A percentile compares a stretch with the other conserved stretches of the same genome.
Conservation (phyloP, 192 early-diverging fungal species). For the Allomyces arbusculus region DNA sequence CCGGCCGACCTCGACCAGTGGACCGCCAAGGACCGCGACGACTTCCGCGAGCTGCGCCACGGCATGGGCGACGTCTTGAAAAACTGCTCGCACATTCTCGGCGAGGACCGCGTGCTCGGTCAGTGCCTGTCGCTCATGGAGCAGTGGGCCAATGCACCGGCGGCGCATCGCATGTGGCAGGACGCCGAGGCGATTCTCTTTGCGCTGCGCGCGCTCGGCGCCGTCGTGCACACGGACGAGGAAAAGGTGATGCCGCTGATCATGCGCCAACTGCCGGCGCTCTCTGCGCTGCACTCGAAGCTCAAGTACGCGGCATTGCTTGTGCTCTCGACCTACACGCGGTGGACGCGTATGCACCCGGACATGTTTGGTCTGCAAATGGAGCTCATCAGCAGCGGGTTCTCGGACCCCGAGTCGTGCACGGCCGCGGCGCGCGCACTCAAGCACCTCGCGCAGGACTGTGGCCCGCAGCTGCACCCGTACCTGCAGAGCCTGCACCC, state of each 20-base stretch:
- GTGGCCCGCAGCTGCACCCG: slow-evolving; percentile 49
- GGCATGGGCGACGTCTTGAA: slow-evolving; percentile 92
- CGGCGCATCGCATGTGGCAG: slow-evolving; percentile 48
- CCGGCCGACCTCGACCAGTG: slow-evolving; percentile 42
- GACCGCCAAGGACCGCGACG: slow-evolving; percentile 79
- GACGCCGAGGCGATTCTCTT: slow-evolving; percentile 87
- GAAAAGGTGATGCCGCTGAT: slow-evolving; percentile 64
- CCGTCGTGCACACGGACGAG: slow-evolving; percentile 51
- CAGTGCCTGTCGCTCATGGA: slow-evolving; percentile 33
- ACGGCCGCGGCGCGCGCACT: slow-evolving; percentile 72
- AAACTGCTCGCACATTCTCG: slow-evolving; percentile 70
- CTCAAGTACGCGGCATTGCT: slow-evolving; percentile 88
- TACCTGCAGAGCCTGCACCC: slow-evolving; percentile 59
- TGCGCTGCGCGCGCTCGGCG: slow-evolving; percentile 80
- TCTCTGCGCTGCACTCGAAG: slow-evolving; percentile 70
- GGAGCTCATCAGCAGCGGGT: slow-evolving; percentile 71
- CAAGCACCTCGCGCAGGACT: slow-evolving; percentile 76
- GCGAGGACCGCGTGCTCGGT: slow-evolving; percentile 46
- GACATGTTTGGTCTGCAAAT: slow-evolving; percentile 84
- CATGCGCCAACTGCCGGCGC: slow-evolving; percentile 67
- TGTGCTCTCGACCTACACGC: slow-evolving; percentile 86
- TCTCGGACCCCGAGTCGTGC: slow-evolving; percentile 61
- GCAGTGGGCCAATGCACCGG: slow-evolving; percentile 7
- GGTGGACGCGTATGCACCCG: slow-evolving; percentile 77
- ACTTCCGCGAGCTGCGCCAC: slow-evolving; percentile 92